A percentile compares a stretch with the other conserved stretches of the same genome.
These are phyloP conservation scores for Neurospora sp. DNA, from an alignment of 495 filamentous ascomycete species.

Conservation along the genomic window DNA sequence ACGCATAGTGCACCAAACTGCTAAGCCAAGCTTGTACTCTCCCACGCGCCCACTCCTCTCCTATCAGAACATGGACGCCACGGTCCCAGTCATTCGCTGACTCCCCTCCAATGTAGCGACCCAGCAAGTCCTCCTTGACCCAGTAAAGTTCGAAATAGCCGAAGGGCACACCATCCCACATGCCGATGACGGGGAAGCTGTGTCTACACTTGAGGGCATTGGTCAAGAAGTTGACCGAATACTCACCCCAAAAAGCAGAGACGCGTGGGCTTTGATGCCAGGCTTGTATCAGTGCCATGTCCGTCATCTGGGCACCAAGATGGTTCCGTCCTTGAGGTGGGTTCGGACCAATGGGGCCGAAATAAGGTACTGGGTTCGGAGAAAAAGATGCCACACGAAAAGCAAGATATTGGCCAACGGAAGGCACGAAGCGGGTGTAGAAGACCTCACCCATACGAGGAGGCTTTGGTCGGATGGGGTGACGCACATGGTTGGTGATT, in stretches of 20 bases:
- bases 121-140: conserved; percentile 86
- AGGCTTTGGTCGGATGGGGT: conserved; percentile 83
- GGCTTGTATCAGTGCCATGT: conserved; percentile 66
- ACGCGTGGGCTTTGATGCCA: conserved; percentile 92
- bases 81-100: conserved; percentile 71
- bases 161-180: conserved; percentile 93
- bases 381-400: conserved; percentile 69
- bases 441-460: conserved; percentile 80
- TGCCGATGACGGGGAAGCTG: conserved; percentile 83
- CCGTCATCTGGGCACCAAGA: conserved; percentile 34
- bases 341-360: conserved; percentile 39
- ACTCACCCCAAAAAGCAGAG: conserved; percentile 67
- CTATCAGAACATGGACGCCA: conserved; percentile 79
- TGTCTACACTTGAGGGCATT: conserved; percentile 54
- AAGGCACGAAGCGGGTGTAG: conserved; percentile 80
- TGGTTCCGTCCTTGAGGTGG: conserved; percentile 17
- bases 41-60: conserved; percentile 87
- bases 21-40: conserved; percentile 72
- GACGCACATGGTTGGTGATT: conserved; percentile 67
- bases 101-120: conserved; percentile 47
- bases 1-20: conserved; percentile 76
- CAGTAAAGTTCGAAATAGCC: conserved; percentile 98
- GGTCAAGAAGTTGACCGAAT: conserved; percentile 57
- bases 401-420: conserved; percentile 72
- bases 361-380: conserved; percentile 39